Evolutionary conservation across 495 filamentous ascomycete species (phyloP), one percentile per base, ranked within the genome.

Genomic region (Staphylotrichum tortipilum): DNA sequence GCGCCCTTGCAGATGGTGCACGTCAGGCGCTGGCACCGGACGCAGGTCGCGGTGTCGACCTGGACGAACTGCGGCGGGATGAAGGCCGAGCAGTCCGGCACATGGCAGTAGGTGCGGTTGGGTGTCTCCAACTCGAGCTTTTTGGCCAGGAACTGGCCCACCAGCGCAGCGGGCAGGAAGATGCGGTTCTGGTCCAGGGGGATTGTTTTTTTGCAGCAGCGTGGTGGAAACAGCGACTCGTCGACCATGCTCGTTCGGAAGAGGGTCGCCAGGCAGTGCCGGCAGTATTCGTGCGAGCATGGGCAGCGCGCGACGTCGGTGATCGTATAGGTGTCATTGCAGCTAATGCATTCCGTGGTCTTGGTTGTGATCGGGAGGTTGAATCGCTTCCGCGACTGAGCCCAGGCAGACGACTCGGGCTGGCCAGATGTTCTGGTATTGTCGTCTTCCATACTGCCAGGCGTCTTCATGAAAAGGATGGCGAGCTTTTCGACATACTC

Each of bases 191-290:
- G 28, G 6, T 60, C 57, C 35, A 75, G 43, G 6, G 67, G 50
- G 17, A 82, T 71, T 0, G 50, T 19, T 28, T 72, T 45, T 31
- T 57, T 48, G 44, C 76, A 80, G 56, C 78, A 81, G 17, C 70
- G 65, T 7, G 78, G 76, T 1, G 78, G 78, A 44, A 76, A 79
- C 0, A 73, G 43, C 0, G 72, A 59, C 46, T 79, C 73, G 54
- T 79, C 77, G 0, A 53, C 60, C 18, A 72, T 61, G 0, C 74
- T 58, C 0, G 43, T 29, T 18, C 48, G 47, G 56, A 79, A 77
- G 1, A 78, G 66, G 0, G 46, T 42, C 2, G 31, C 33, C 1
- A 78, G 26, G 45, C 78, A 81, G 7, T 57, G 53, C 0, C 54
- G 53, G 54, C 78, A 81, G 58, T 79, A 79, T 7, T 61, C 41